Evolutionary conservation across 2,329 filamentous ascomycete genomes (phyloP).

Genomic region (Fusarium mangiferae): DNA sequence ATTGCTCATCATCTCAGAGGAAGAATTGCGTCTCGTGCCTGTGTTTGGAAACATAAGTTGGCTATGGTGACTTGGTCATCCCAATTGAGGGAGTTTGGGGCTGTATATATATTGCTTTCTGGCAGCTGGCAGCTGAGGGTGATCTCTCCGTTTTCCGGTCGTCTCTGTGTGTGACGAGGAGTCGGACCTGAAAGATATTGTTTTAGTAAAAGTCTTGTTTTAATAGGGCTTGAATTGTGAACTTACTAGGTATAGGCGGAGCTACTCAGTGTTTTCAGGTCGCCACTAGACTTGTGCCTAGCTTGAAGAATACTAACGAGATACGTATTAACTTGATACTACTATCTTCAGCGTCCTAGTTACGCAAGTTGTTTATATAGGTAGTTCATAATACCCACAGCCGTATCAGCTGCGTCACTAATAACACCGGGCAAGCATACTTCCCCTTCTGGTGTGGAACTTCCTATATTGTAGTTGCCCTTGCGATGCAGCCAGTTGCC

Average conservation of each 20-base stretch:
- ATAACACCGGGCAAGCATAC: too few species aligned
- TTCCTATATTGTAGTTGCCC: not conserved
- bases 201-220: not conserved
- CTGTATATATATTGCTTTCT: not conserved
- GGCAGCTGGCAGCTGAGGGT: fast-evolving
- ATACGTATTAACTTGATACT: too few species aligned
- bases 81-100: not conserved
- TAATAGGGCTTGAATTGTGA: not conserved
- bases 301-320: too few species aligned
- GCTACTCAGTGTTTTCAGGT: not conserved
- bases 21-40: not conserved
- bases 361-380: not conserved
- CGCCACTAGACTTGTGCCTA: not conserved
- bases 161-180: not conserved
- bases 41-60: not conserved
- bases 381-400: fast-evolving
- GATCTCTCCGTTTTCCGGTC: not conserved
- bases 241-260: not conserved
- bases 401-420: not conserved
- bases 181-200: not conserved
- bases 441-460: not conserved
- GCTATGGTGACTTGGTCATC: fast-evolving
- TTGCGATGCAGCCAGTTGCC: too few species aligned
- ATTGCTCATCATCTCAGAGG: not conserved
- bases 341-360: too few species aligned